Evolutionary conservation across 768 basidiomycete species (phyloP), one percentile per base, ranked within the genome.

Genomic region (Daedaleopsis nitida): DNA sequence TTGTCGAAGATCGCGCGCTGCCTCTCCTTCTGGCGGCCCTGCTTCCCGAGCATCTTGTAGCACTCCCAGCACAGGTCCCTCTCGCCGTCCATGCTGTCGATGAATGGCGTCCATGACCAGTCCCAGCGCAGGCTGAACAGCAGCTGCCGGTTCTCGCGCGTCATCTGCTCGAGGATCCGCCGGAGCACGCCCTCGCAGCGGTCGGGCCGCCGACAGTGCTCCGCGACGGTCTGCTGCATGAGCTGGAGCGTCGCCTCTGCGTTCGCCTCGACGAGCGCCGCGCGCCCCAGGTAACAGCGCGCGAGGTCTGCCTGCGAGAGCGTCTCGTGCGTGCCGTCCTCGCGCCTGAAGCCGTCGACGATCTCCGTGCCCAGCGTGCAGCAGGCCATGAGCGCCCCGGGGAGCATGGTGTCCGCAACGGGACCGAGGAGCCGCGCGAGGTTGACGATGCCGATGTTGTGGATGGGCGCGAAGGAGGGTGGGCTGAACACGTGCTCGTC

Each of bases 281-380:
- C 21, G 19, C 23, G 47, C 21, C 47, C 19, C 47, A 32, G 9
- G 11, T 4, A 32, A 24, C 24, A 16, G 44, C 44, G 44, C 9
- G n/a, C 21, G 37, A 53, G 52, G 38, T 53, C 52, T 19, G 17
- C 52, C 11, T n/a, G 11, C 52, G 52, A 21, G n/a, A 53, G 38
- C 11, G 21, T 38, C 52, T 53, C 52, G 11, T 21, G 35, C 38
- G 37, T 42, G n/a, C 52, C 52, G 52, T 53, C 52, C 38, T 53
- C 52, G 37, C 52, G 35, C 5, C 17, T 24, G 52, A 53, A 38
- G 52, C 52, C 52, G 5, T 53, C n/a, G 37, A 10, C 23, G 52
- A 53, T 24, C 21, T 23, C 23, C 3, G 17, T 10, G 39, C 17
- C 39, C 17, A 42, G 17, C 13, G 17, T 12, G 13, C 13, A 42